Conservation (phyloP, 2,329 filamentous ascomycete genomes). For the Rhexocercosporidium sp. region DNA sequence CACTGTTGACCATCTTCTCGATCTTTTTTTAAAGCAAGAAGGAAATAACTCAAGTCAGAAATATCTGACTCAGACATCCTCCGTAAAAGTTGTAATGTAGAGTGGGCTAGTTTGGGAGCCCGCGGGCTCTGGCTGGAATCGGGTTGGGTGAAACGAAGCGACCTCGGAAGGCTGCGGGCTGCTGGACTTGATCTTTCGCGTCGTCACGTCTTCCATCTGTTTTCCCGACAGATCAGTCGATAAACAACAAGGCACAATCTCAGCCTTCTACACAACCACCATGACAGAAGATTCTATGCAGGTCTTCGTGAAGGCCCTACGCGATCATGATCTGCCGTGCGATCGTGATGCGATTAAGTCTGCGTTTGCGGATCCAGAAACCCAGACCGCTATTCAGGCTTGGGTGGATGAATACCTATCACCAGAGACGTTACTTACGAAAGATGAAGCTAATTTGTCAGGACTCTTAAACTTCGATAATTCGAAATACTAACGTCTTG, state of each 20-base stretch:
- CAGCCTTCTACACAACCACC: conserved; percentile 31
- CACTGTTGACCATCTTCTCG: conserved; percentile 27
- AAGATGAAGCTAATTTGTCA: conserved; percentile 60
- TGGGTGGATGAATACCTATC: conserved; percentile 57
- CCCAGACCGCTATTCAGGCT: conserved; percentile 40
- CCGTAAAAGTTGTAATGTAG: neutral
- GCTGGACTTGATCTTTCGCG: neutral
- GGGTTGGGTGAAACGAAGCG: neutral
- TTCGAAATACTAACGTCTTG: conserved; percentile 13
- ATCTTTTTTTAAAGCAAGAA: neutral
- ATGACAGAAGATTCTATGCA: conserved; percentile 34
- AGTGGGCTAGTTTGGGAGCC: conserved; percentile 7
- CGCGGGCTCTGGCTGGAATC: neutral
- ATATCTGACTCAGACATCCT: conserved; percentile 19
- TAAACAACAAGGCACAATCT: conserved; percentile 27
- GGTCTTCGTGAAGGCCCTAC: conserved; percentile 35
- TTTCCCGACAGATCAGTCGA: conserved; percentile 10
- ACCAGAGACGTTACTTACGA: conserved; percentile 57
- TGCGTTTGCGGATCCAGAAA: conserved; percentile 35
- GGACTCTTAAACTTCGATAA: neutral
- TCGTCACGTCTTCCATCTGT: conserved; percentile 14
- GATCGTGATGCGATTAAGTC: conserved; percentile 38
- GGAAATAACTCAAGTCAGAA: neutral
- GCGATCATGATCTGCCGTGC: conserved; percentile 39
- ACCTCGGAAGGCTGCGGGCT: conserved; percentile 6